Evolutionary conservation across 2,329 filamentous ascomycete species (phyloP).

Genomic region (Lasiodiplodia sp.): DNA sequence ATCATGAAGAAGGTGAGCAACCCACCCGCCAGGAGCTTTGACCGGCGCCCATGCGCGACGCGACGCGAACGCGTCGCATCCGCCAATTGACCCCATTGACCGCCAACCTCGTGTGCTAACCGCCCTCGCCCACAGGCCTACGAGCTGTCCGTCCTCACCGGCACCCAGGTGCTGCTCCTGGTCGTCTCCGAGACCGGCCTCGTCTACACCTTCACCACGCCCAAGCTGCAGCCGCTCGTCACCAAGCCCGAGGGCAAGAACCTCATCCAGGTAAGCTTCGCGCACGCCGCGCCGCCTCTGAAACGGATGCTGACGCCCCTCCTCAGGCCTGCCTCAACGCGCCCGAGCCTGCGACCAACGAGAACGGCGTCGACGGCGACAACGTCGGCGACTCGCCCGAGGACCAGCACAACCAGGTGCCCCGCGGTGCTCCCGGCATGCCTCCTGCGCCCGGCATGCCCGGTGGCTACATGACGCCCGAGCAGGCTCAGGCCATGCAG

Average conservation of each 20-base stretch:
- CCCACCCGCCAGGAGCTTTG: constrained; percentile 27
- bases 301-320: constrained; percentile 32
- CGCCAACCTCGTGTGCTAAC: constrained; percentile 37
- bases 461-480: constrained; percentile 69
- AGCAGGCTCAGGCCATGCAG: constrained; percentile 69
- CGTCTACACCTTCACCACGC: constrained; percentile 98
- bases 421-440: constrained; percentile 74
- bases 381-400: constrained; percentile 83
- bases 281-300: constrained; percentile 21
- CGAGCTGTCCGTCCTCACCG: constrained; percentile 94
- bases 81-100: constrained; percentile 31
- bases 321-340: constrained; percentile 91
- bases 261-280: constrained; percentile 83
- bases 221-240: constrained; percentile 96
- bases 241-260: constrained; percentile 99
- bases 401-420: constrained; percentile 81
- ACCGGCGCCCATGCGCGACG: constrained; percentile 36
- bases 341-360: constrained; percentile 82
- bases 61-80: constrained; percentile 40
- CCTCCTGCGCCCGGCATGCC: constrained; percentile 70
- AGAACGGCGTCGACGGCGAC: constrained; percentile 61
- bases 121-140: constrained; percentile 73
- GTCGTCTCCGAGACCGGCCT: constrained; percentile 97
- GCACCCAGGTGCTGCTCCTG: constrained; percentile 94
- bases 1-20: constrained; percentile 98